Conservation (phyloP, 2,329 filamentous ascomycete genomes). For the Fusarium devonianum region DNA sequence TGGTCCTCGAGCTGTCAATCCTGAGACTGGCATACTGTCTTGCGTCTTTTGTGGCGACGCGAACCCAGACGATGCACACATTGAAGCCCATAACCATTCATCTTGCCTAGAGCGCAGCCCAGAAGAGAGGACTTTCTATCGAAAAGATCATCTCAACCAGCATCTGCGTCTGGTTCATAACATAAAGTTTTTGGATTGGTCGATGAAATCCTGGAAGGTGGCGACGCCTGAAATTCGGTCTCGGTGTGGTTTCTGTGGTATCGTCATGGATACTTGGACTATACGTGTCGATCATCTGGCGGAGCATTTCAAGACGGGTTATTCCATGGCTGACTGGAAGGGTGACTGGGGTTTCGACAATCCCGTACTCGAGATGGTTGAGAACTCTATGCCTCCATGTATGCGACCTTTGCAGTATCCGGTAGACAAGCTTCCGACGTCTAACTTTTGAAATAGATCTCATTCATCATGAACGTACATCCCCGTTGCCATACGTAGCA, state of each 20-base stretch:
- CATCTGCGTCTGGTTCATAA: constrained; percentile 69
- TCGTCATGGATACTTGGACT: constrained; percentile 68
- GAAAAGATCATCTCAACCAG: constrained; percentile 72
- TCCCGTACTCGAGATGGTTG: constrained; percentile 67
- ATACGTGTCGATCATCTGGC: constrained; percentile 68
- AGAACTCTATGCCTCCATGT: constrained; percentile 73
- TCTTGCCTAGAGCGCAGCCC: constrained; percentile 71
- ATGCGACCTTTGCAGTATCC: constrained; percentile 52
- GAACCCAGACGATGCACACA: constrained; percentile 62
- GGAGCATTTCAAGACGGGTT: constrained; percentile 72
- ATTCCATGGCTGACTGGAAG: constrained; percentile 73
- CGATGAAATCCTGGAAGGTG: constrained; percentile 70
- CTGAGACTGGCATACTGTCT: constrained; percentile 62
- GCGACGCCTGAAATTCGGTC: constrained; percentile 68
- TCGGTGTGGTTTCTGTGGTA: constrained; percentile 70
- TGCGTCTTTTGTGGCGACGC: constrained; percentile 68
- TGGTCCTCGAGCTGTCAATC: constrained; percentile 62
- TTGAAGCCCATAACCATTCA: constrained; percentile 66
- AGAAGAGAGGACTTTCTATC: constrained; percentile 70
- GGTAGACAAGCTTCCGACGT: constrained; percentile 47
- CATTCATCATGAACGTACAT: constrained; percentile 68
- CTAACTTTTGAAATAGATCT: constrained; percentile 62
- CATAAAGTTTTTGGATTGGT: constrained; percentile 67
- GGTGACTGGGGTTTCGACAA: constrained; percentile 73
- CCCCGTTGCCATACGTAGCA: constrained; percentile 61